Conservation (phyloP, 208 protist genomes). For the Trypanosoma brucei region DNA sequence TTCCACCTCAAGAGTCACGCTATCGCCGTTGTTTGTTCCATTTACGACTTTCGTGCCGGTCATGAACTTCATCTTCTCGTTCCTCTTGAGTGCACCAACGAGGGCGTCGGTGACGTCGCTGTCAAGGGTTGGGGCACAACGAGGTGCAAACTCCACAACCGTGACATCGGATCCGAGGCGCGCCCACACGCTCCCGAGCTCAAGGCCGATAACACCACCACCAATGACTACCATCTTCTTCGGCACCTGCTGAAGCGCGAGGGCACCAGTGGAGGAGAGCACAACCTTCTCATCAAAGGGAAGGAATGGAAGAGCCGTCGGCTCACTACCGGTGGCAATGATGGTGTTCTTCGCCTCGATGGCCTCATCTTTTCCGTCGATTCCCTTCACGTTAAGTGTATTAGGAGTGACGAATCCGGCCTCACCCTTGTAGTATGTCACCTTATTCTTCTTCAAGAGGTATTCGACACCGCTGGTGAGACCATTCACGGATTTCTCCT, state of each 20-base stretch:
- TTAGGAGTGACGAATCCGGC: slow-evolving; percentile 80
- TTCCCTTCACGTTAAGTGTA: slow-evolving; percentile 70
- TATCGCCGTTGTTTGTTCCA: slow-evolving; percentile 58
- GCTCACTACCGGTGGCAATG: slow-evolving; percentile 98
- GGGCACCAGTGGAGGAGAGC: slow-evolving; percentile 96
- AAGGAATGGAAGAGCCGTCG: slow-evolving; percentile 90
- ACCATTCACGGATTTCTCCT: slow-evolving; percentile 93
- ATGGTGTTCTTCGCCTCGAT: slow-evolving; percentile 97
- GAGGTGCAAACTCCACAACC: slow-evolving; percentile 96
- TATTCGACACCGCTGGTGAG: slow-evolving; percentile 97
- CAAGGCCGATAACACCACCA: slow-evolving; percentile 98
- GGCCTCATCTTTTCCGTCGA: slow-evolving; percentile 87
- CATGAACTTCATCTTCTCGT: slow-evolving; percentile 91
- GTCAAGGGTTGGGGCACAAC: slow-evolving; percentile 89
- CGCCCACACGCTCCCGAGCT: slow-evolving; percentile 98
- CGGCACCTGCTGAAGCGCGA: slow-evolving; percentile 93
- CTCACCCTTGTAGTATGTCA: slow-evolving; percentile 95
- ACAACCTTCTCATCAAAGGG: slow-evolving; percentile 97
- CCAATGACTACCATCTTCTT: slow-evolving; percentile 98
- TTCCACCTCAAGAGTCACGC: slow-evolving; percentile 88
- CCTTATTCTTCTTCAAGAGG: slow-evolving; percentile 99
- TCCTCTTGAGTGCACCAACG: slow-evolving; percentile 74
- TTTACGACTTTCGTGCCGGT: slow-evolving; percentile 88
- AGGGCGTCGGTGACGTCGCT: slow-evolving; percentile 78
- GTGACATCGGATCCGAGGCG: slow-evolving; percentile 97